Evolutionary conservation across 306 rosid species (phyloP).

Genomic region (Medicago truncatula): DNA sequence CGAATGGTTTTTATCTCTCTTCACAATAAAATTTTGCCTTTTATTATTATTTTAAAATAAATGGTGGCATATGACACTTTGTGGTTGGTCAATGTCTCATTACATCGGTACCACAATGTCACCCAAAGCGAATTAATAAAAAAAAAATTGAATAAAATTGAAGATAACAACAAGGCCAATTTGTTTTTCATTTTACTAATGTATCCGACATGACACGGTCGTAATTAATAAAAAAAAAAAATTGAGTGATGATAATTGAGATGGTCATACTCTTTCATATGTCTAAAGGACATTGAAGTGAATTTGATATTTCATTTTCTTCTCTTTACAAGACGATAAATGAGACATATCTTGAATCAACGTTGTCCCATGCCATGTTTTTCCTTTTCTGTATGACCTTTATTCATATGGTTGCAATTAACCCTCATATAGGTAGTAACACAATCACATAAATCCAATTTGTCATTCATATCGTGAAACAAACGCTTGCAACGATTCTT

Average conservation of each 20-base stretch:
- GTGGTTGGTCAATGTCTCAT: too few species aligned
- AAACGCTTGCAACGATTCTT: too few species aligned
- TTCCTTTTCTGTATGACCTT: not conserved
- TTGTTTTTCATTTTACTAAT: constrained; percentile 12
- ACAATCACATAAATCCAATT: not conserved
- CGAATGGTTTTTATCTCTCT: too few species aligned
- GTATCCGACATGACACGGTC: constrained; percentile 46
- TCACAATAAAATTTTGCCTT: too few species aligned
- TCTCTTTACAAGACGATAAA: constrained; percentile 37
- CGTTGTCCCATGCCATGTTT: constrained; percentile 43
- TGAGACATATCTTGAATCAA: constrained; percentile 51
- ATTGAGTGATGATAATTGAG: constrained; percentile 44
- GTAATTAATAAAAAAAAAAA: not conserved
- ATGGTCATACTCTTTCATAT: constrained; percentile 47
- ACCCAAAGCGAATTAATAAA: too few species aligned
- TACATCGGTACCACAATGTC: too few species aligned
- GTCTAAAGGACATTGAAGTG: constrained; percentile 47
- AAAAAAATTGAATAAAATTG: too few species aligned
- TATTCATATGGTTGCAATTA: not conserved
- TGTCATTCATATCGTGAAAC: too few species aligned
- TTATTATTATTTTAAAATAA: too few species aligned
- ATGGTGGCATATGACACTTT: too few species aligned
- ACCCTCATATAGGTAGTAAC: not conserved
- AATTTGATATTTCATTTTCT: constrained; percentile 26
- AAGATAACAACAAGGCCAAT: too few species aligned